Base-by-base conservation (phyloP, 805 yeast species). In the Cyberlindnera subsufficiens region DNA sequence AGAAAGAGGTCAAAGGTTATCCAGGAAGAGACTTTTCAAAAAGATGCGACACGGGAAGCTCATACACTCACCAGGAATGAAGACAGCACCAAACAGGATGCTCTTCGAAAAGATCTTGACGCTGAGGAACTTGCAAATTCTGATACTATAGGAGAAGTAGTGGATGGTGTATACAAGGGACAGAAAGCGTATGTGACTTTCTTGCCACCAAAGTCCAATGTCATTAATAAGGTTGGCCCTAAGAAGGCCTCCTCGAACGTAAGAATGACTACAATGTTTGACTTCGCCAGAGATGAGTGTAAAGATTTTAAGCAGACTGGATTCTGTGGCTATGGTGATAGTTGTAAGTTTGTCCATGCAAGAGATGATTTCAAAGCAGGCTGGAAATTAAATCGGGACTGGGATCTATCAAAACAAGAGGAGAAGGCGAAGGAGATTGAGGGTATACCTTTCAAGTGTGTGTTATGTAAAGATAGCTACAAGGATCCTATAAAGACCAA, bases 321-420 rank as follows among this genome's bases (percentile, higher is more conserved):
- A 0, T 90, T 80, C 58, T 93, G 99, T 71, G 97, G 97, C 6
- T 93, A 83, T 60, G 99, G 99, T 8, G 99, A 93, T 54, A 83
- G 93, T 30, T 93, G 99, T 67, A 93, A 93, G 65, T 93, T 93
- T 61, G 61, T 91, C 30, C 99, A 93, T 59, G 77, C 86, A 14
- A 67, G 99, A 62, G 97, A 87, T 52, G 96, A 87, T 56, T 84
- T 81, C 64, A 75, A 72, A 42, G 80, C 80, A 37, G 86, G 82
- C 27, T 78, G 80, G 77, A 78, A 82, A 45, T 60, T 82, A 6
- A 75, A 72, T 22, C 71, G 70, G 45, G 95, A 86, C 36, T 86
- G 96, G 96, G 83, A 82, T 40, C 45, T 61, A 3, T 30, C 37
- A 3, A 54, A 48, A 18, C 52, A 53, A 8, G 48, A 56, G 14